These are phyloP conservation scores for Trichoderma sp. DNA, from an alignment of 2,329 filamentous ascomycete species.

Conservation along the genomic window DNA sequence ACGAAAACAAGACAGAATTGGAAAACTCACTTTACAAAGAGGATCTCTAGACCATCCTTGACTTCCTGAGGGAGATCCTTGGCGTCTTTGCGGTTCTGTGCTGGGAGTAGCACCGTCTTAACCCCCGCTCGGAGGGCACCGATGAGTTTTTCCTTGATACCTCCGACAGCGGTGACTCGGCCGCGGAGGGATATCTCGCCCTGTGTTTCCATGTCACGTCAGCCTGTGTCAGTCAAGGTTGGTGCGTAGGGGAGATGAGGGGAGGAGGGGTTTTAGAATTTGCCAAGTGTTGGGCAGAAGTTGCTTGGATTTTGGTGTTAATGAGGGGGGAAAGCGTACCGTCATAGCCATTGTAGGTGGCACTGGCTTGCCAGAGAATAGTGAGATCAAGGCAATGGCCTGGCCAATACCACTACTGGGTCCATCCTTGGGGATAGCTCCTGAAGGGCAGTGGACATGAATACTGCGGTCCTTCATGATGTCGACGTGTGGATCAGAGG, in stretches of 20 bases:
- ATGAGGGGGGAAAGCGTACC: constrained; percentile 47
- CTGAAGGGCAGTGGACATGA: constrained; percentile 94
- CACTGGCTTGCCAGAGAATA: constrained; percentile 85
- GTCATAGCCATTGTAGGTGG: constrained; percentile 97
- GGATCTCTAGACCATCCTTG: constrained; percentile 80
- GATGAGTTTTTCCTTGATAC: constrained; percentile 98
- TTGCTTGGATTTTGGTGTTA: neutral
- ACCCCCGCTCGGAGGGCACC: constrained; percentile 91
- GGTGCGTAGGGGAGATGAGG: neutral
- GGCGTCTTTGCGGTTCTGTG: constrained; percentile 88
- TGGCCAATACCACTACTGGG: constrained; percentile 88
- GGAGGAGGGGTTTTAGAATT: constrained; percentile 7
- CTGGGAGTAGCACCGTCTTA: constrained; percentile 87
- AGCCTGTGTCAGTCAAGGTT: constrained; percentile 32
- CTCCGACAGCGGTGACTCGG: constrained; percentile 89
- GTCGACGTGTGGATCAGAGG: constrained; percentile 78
- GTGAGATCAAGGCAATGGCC: constrained; percentile 86
- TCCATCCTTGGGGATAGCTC: constrained; percentile 93
- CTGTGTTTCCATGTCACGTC: constrained; percentile 44
- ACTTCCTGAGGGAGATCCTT: constrained; percentile 91
- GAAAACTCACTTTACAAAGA: constrained; percentile 78
- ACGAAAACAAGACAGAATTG: constrained; percentile 28
- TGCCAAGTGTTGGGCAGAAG: constrained; percentile 29
- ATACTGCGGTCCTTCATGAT: constrained; percentile 95
- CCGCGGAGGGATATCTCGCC: constrained; percentile 80